These are phyloP conservation scores for Lagenidium giganteum DNA, from an alignment of 352 stramenopile species.

Conservation along the genomic window DNA sequence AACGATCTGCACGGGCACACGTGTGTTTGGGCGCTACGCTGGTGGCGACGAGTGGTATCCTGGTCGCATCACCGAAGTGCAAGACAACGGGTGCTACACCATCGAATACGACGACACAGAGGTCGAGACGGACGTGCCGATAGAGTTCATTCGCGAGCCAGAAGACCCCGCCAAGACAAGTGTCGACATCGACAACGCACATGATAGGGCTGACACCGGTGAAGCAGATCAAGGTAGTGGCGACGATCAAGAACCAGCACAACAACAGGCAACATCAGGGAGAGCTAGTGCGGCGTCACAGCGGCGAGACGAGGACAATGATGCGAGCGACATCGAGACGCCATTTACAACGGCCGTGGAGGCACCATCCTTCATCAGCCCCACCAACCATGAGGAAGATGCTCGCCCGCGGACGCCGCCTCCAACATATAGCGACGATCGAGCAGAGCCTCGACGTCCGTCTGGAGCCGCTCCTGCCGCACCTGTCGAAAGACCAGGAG, in stretches of 20 bases:
- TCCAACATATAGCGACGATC: too few species aligned
- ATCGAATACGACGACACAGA: conserved; percentile 82
- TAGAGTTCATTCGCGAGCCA: conserved; percentile 49
- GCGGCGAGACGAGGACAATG: too few species aligned
- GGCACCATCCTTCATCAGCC: too few species aligned
- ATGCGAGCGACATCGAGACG: too few species aligned
- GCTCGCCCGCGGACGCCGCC: too few species aligned
- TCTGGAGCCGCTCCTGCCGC: too few species aligned
- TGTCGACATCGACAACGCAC: background rate
- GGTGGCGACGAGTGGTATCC: conserved; percentile 67
- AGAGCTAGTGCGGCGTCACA: too few species aligned
- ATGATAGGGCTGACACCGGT: background rate
- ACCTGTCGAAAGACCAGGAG: too few species aligned
- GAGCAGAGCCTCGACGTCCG: too few species aligned
- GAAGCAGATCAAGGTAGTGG: background rate
- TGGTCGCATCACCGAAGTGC: conserved; percentile 51
- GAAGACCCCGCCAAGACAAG: conserved; percentile 2
- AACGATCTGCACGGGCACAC: conserved; percentile 73
- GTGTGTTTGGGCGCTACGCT: conserved; percentile 62
- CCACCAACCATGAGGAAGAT: too few species aligned
- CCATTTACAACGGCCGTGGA: too few species aligned
- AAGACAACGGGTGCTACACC: conserved; percentile 60
- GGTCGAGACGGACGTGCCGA: conserved; percentile 44
- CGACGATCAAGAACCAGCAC: conserved; percentile 1
- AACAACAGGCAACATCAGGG: too few species aligned